Conservation (phyloP, 2,329 filamentous ascomycete species). For the Chrysoporthe cubensis region DNA sequence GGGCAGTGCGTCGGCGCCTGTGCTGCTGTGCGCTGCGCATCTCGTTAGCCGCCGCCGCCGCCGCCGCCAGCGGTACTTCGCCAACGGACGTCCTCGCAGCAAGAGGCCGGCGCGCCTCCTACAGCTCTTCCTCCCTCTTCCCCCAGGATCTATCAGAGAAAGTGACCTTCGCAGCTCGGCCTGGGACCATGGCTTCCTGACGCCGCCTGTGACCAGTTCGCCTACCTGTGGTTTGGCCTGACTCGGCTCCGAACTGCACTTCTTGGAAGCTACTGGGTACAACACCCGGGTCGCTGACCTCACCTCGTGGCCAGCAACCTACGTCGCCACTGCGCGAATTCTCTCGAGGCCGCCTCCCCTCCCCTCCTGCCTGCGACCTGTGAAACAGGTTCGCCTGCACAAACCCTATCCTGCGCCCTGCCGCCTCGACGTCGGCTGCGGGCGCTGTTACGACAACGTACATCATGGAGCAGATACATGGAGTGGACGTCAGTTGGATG, state of each 20-base stretch:
- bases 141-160: background rate
- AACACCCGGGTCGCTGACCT: background rate
- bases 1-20: background rate
- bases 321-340: background rate
- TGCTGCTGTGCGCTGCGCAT: background rate
- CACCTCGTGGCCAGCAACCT: background rate
- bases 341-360: background rate
- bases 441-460: conserved; percentile 4
- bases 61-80: conserved; percentile 7
- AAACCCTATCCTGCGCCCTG: background rate
- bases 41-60: conserved; percentile 16
- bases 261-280: conserved; percentile 15
- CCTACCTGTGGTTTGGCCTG: conserved; percentile 14
- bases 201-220: conserved; percentile 25
- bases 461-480: conserved; percentile 78
- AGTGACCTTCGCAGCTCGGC: background rate
- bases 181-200: conserved; percentile 26
- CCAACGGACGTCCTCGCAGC: conserved; percentile 14
- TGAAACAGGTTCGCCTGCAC: background rate
- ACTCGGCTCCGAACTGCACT: background rate
- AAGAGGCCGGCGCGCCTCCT: background rate
- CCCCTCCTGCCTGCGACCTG: background rate
- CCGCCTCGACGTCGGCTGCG: background rate
- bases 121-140: background rate
- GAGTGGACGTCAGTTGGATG: conserved; percentile 90